A percentile compares a stretch with the other conserved stretches of the same genome.
Conservation (phyloP, 768 basidiomycete species). For the Suillus brevipes region DNA sequence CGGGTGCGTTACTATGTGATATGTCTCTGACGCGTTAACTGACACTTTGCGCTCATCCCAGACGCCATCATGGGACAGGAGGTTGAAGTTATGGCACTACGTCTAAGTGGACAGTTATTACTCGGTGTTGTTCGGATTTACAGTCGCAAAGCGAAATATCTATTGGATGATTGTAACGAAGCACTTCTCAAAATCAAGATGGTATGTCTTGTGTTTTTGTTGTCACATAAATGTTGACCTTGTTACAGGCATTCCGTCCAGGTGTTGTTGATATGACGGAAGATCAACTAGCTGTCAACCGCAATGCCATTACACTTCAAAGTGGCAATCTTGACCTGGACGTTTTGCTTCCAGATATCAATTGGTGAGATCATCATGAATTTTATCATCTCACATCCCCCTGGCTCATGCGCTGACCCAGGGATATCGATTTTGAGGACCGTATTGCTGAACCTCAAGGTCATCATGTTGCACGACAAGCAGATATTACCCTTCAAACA, state of each 20-base stretch:
- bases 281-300: constrained; percentile 84
- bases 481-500: constrained; percentile 85
- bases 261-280: constrained; percentile 96
- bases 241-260: constrained; percentile 82
- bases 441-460: constrained; percentile 61
- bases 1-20: constrained; percentile 53
- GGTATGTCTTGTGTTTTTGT: constrained; percentile 42
- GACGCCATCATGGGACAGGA: constrained; percentile 95
- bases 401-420: constrained; percentile 31
- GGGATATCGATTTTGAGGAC: constrained; percentile 81
- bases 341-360: constrained; percentile 73
- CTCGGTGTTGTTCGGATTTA: constrained; percentile 98
- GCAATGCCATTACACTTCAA: constrained; percentile 86
- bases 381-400: neutral
- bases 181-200: constrained; percentile 94
- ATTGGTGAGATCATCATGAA: constrained; percentile 53
- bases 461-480: constrained; percentile 79
- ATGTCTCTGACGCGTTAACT: neutral
- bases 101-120: constrained; percentile 94
- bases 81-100: constrained; percentile 88
- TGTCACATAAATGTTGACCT: constrained; percentile 6
- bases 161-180: constrained; percentile 97
- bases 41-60: constrained; percentile 25
- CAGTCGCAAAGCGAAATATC: constrained; percentile 95
- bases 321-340: constrained; percentile 78